Base-by-base conservation (phyloP, 805 yeast genomes). In the Cyberlindnera misumaiensis region DNA sequence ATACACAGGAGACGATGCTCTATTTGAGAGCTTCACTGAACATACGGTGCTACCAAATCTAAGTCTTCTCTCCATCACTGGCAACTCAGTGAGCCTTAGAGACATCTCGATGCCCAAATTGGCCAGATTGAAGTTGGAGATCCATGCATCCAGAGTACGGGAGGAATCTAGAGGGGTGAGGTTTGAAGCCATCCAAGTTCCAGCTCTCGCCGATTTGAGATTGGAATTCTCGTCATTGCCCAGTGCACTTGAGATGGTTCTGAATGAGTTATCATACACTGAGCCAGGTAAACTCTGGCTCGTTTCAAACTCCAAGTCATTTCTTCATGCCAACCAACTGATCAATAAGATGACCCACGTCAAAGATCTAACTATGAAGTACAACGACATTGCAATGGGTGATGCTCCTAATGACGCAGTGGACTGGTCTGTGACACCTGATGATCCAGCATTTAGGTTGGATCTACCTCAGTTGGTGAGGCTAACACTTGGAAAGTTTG, bases 91-190 rank as follows among this genome's bases (percentile, higher is more conserved):
- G 3, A 40, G 45, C 0, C 34, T 53, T 13, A 30, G 34, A 3
- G 27, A 39, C 17, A 16, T 41, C 5, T 11, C 30, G 3, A 12
- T 50, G 2, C 56, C 58, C 11, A 25, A 22, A 0, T 17, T 53
- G 20, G 24, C 34, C 5, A 31, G 16, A 2, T 20, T 53, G 3
- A 16, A 36, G 2, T 26, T 53, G 3, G 41, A 42, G 8, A n/a
- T 53, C 2, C 46, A 45, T 45, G 53, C 52, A 0, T 45, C 54
- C 4, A 35, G 28, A 27, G 48, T 45, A 16, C 32, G 56, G 20
- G 40, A 34, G 4, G 34, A 22, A 14, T n/a, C 7, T 14, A 22
- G 24, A 7, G 12, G 28, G 18, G 14, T 32, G 13, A 32, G 15
- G 24, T 32, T 32, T 22, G 28, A 32, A 22, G 13, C 16, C 12